Conservation (phyloP, 805 yeast genomes). For the Cephaloascus albidus region DNA sequence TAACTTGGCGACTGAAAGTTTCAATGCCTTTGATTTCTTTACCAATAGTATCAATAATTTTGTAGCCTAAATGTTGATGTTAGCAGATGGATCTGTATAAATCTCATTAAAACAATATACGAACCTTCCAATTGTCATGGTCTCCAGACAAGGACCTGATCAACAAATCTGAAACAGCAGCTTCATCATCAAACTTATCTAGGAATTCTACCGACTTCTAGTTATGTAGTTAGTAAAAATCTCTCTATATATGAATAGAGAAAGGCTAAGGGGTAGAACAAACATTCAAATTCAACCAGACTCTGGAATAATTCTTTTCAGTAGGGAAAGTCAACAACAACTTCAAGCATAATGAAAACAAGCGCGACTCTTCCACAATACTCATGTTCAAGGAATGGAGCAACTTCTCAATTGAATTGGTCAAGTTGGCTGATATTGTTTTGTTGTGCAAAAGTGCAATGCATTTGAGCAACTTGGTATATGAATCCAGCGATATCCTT, state of each 20-base stretch:
- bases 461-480: neutral
- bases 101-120: too few relatives aligned
- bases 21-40: neutral
- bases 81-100: too few relatives aligned
- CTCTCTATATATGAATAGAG: too few relatives aligned
- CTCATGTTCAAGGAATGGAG: neutral
- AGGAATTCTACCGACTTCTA: neutral
- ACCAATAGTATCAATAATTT: neutral
- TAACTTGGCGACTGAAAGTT: neutral
- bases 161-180: neutral
- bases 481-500: neutral
- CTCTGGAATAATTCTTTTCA: neutral
- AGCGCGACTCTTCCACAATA: neutral
- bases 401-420: neutral
- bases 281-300: neutral
- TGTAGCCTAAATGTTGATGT: neutral
- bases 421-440: neutral
- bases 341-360: neutral
- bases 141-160: neutral
- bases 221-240: too few relatives aligned
- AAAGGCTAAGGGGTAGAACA: neutral
- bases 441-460: neutral
- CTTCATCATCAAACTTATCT: neutral
- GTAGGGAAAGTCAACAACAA: too few relatives aligned
- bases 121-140: neutral